Base-by-base conservation (phyloP, 176 grass and related monocot genomes). In the Zoysia pacifica region DNA sequence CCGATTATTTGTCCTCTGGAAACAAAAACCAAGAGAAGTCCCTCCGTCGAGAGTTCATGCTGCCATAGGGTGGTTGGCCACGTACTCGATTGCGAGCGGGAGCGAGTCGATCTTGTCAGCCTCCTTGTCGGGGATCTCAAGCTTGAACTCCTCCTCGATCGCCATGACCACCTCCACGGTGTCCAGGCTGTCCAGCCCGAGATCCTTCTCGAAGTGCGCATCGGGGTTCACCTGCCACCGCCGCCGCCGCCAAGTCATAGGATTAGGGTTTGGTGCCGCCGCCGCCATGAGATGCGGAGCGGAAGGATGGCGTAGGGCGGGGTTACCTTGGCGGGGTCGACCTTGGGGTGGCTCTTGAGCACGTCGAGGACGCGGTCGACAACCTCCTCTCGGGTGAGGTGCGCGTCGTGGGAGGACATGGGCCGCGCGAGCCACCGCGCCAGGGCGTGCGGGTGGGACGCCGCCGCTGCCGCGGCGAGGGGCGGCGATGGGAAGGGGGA, bases 371-470 rank as follows among this genome's bases (percentile, higher is more conserved):
- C 72, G 46, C 96, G 92, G n/a, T 80, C 92, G n/a, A 95, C 79
- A 65, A 99, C 90, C 82, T 99, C 96, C 72, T 88, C 93, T 77
- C 69, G 86, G 62, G 88, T 90, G 52, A 99, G 83, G 76, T 99
- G 90, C n/a, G 90, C 90, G 65, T 99, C 93, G 81, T 95, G 96
- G 79, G 96, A 99, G 82, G 96, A 99, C 93, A 99, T 95, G 74
- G 86, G 77, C 62, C 96, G 92, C 45, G 86, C 45, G 42, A 79
- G 67, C 77, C 83, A 80, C 71, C 64, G 72, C 62, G 71, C 61
- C 13, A 86, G 49, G 56, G 73, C 71, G 47, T 89, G 39, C 35
- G 79, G 77, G 56, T 80, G 74, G n/a, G 56, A 67, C 65, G 74
- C 66, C 37, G 67, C 71, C 2, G 58, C 42, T 2, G 68, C 67